Base-by-base conservation (phyloP, 2,329 filamentous ascomycete species). In the Fusarium burgessii region DNA sequence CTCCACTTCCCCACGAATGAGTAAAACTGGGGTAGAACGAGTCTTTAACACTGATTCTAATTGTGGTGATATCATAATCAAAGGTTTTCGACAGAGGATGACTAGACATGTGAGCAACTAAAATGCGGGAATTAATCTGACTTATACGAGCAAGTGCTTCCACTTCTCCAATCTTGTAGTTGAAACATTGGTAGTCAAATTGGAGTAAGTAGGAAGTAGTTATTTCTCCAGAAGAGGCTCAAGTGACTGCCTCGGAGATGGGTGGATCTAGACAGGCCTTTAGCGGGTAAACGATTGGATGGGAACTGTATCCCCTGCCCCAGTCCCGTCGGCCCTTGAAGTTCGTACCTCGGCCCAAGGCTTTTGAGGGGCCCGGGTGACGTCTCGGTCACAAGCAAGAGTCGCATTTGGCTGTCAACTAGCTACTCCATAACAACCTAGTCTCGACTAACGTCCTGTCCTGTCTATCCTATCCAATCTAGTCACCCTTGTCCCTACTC, bases 281-380 rank as follows among this genome's bases (percentile, higher is more conserved):
- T 45, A 4, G 7, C 11, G 18, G 20, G 14, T 15, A 9, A 15
- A 7, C 33, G 38, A 55, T 55, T 25, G n/a, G 49, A 4, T 45
- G 32, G 17, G 17, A n/a, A 9, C 3, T 6, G 20, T n/a, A 18
- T 33, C 25, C 46, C 56, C 40, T 59, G 57, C 54, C 33, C 32
- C 55, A 55, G 61, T 38, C 49, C 47, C 54, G 67, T 64, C 58
- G 68, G 62, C 60, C 62, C 68, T 68, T 60, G 38, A 54, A 51
- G 29, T 63, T 49, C 41, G 65, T 67, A 76, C 74, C 74, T 76
- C 74, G 74, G 74, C 70, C 74, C 74, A 76, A 73, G 74, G 74
- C 65, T 74, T 68, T 58, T 56, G 67, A 61, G 70, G 73, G 71
- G 73, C 57, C 45, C 49, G 57, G 62, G 66, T 76, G 74, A 75